Conservation (phyloP, 2,329 filamentous ascomycete species). For the Huntiella abstrusa region DNA sequence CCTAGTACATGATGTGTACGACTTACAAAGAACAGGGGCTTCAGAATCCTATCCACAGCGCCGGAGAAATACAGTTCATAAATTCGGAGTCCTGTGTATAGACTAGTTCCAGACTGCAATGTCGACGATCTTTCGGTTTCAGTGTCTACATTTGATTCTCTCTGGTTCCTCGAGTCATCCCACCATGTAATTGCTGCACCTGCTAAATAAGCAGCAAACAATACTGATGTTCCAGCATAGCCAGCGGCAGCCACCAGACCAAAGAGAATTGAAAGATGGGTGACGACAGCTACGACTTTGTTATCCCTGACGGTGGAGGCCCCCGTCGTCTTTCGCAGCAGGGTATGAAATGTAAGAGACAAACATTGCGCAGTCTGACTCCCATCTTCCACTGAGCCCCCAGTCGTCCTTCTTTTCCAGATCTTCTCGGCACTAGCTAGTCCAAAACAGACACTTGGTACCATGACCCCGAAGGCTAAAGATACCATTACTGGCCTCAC, state of each 20-base stretch:
- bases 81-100: neutral
- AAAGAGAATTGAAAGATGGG: conserved; percentile 29
- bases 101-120: neutral
- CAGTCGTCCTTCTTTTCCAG: neutral
- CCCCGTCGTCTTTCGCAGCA: neutral
- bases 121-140: neutral
- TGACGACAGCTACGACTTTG: neutral
- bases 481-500: conserved; percentile 29
- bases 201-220: conserved; percentile 45
- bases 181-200: conserved; percentile 42
- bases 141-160: neutral
- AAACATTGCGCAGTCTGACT: neutral
- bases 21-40: conserved; percentile 8
- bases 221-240: conserved; percentile 42
- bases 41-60: neutral
- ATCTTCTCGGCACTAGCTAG: conserved; percentile 12
- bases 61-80: neutral
- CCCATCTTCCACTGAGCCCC: neutral
- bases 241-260: conserved; percentile 29
- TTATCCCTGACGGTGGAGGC: neutral
- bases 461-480: conserved; percentile 29
- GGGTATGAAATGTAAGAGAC: neutral
- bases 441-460: conserved; percentile 29
- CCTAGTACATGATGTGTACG: neutral
- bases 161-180: conserved; percentile 19